Conservation (phyloP, 2,329 filamentous ascomycete genomes). For the Aspergillaceae sp. region DNA sequence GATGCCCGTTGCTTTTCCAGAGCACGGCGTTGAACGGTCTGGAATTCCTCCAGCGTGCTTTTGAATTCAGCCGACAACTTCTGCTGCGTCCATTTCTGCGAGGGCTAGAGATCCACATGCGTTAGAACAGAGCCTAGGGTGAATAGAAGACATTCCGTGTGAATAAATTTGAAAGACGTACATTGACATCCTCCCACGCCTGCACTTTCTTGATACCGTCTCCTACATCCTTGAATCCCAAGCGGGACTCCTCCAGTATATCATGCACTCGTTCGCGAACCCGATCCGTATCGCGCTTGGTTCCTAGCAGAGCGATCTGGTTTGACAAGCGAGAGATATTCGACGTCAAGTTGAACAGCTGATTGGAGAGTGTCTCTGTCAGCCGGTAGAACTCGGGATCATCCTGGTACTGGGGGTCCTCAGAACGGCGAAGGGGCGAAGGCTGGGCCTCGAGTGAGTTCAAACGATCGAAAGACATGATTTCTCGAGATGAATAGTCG, state of each 20-base stretch:
- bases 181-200: constrained; percentile 73
- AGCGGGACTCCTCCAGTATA: constrained; percentile 74
- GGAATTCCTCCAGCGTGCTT: constrained; percentile 80
- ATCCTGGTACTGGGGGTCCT: constrained; percentile 71
- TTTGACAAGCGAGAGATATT: constrained; percentile 78
- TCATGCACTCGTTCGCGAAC: constrained; percentile 85
- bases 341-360: constrained; percentile 79
- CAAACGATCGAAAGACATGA: constrained; percentile 87
- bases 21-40: constrained; percentile 78
- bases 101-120: constrained; percentile 50
- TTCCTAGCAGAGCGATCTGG: constrained; percentile 78
- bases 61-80: constrained; percentile 93
- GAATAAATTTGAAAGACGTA: constrained; percentile 33
- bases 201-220: constrained; percentile 91
- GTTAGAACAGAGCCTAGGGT: constrained; percentile 1
- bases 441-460: constrained; percentile 75
- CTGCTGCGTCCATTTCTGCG: constrained; percentile 92
- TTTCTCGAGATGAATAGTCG: constrained; percentile 3
- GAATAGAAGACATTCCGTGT: background rate
- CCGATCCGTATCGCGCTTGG: constrained; percentile 81
- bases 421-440: constrained; percentile 56
- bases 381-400: constrained; percentile 85
- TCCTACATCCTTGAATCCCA: constrained; percentile 81
- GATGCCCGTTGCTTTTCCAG: constrained; percentile 89
- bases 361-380: constrained; percentile 73